Percentiles rank a stretch among this genome's conserved stretches.
phyloP scores from a whole-genome alignment of 495 filamentous ascomycete species.

The Penicillium malachiteum region DNA sequence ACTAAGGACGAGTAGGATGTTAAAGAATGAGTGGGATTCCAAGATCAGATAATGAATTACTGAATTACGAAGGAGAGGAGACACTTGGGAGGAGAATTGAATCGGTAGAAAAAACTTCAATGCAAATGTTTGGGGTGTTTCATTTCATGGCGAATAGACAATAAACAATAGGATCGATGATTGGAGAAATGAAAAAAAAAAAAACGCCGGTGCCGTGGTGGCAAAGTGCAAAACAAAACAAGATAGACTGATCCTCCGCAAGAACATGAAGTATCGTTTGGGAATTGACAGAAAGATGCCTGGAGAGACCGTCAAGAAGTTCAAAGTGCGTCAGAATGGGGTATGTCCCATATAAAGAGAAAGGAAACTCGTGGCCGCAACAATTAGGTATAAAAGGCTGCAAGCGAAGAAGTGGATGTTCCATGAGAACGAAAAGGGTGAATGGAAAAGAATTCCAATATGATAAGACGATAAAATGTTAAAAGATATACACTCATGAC shows the following conservation, averaged over 20 bases:
- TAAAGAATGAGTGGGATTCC: background rate
- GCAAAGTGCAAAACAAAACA: constrained; percentile 19
- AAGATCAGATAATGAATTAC: background rate
- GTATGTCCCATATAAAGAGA: constrained; percentile 19
- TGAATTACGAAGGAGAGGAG: constrained; percentile 10
- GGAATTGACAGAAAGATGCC: constrained; percentile 11
- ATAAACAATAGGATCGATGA: constrained; percentile 14
- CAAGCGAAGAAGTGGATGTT: background rate
- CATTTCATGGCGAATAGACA: constrained; percentile 15
- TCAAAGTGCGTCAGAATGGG: constrained; percentile 7
- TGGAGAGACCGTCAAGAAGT: constrained; percentile 8
- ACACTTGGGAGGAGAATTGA: background rate
- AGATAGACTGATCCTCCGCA: constrained; percentile 16
- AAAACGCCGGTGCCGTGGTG: constrained; percentile 23
- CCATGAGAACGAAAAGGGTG: background rate
- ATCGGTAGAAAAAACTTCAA: background rate
- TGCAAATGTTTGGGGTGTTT: constrained; percentile 12
- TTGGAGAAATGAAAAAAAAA: constrained; percentile 7
- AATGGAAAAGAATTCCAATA: constrained; percentile 4
- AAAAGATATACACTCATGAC: constrained; percentile 34
- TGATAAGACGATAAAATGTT: constrained; percentile 8
- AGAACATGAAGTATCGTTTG: constrained; percentile 17
- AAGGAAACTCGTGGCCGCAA: constrained; percentile 23
- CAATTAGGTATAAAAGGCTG: constrained; percentile 18
- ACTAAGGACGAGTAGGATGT: constrained; percentile 22